Base-by-base conservation (phyloP, 139 green algal genomes). In the Chlamydomonas incerta region DNA sequence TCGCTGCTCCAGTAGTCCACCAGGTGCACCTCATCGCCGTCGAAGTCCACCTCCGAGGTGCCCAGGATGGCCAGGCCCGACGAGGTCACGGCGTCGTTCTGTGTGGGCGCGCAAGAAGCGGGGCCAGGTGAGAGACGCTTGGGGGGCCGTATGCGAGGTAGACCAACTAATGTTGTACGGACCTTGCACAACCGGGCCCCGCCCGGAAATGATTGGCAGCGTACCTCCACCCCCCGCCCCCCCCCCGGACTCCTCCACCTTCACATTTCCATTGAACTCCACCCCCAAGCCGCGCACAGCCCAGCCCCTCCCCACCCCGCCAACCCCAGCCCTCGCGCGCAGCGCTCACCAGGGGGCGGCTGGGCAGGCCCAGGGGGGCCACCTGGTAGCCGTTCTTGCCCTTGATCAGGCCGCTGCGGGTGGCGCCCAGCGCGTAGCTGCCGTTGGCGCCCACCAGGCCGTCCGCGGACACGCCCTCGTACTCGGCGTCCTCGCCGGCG, bases 11-110 rank as follows among this genome's bases (percentile, higher is more conserved):
- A 91, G 66, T 90, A 83, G n/a, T 91, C 91, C 21, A 90, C 68
- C 72, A 92, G 87, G 77, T 90, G 68, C 26, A 88, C 72, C 86
- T 88, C 83, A 31, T 92, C 89, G 20, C 86, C 86, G n/a, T 86
- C 89, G 41, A 90, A 90, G 85, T 92, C 88, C 24, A 29, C 72
- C 52, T 88, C 83, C 23, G 24, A 47, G 23, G 67, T 70, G 50
- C 63, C 29, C 70, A 80, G 71, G 37, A 67, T 62, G 35, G 79
- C 85, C 63, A 91, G 29, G n/a, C 77, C 76, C 5, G 33, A 14
- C 2, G 57, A 11, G 85, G 76, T 82, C 18, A 84, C n/a, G 33
- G 28, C 34, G 57, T 85, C 81, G 62, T 81, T 18, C 50, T 58
- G 81, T 10, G 46, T 50, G 41, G n/a, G n/a, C n/a, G n/a, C n/a